phyloP scores from a whole-genome alignment of 148 eudicot species.

The Rhododendron mucronatum region DNA sequence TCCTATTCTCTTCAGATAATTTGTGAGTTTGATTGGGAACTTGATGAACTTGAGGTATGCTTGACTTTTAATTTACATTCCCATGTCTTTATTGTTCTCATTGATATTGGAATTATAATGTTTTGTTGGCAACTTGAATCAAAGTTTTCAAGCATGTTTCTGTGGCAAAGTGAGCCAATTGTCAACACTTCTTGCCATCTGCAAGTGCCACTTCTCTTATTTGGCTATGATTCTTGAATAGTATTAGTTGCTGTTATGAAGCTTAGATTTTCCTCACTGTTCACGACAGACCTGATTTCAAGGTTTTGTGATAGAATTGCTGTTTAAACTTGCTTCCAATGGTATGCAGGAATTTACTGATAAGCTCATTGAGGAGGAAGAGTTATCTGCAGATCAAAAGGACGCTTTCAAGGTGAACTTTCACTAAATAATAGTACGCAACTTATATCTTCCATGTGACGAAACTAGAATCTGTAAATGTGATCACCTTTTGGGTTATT shows the following conservation, averaged over 20 bases:
- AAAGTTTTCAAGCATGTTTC: neutral
- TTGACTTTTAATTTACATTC: neutral
- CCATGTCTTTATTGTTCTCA: neutral
- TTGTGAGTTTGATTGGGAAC: conserved; percentile 92
- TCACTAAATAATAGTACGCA: neutral
- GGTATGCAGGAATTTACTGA: conserved; percentile 70
- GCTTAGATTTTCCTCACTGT: neutral
- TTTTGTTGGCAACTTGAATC: neutral
- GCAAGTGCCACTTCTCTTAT: neutral
- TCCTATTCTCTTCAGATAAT: conserved; percentile 46
- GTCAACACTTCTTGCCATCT: neutral
- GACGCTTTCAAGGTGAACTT: conserved; percentile 64
- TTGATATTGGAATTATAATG: neutral
- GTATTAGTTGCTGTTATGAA: neutral
- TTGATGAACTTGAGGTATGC: conserved; percentile 88
- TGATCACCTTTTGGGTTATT: neutral
- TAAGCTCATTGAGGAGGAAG: conserved; percentile 66
- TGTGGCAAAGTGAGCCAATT: neutral
- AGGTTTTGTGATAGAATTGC: neutral
- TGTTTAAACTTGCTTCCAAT: neutral
- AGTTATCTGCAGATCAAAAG: conserved; percentile 68
- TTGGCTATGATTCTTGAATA: neutral
- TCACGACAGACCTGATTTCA: neutral
- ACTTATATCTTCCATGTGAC: neutral
- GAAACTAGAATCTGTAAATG: neutral